A percentile compares a stretch with the other conserved stretches of the same genome.
phyloP scores from a whole-genome alignment of 345 rosid genomes.

The Euphorbia tirucalli region DNA sequence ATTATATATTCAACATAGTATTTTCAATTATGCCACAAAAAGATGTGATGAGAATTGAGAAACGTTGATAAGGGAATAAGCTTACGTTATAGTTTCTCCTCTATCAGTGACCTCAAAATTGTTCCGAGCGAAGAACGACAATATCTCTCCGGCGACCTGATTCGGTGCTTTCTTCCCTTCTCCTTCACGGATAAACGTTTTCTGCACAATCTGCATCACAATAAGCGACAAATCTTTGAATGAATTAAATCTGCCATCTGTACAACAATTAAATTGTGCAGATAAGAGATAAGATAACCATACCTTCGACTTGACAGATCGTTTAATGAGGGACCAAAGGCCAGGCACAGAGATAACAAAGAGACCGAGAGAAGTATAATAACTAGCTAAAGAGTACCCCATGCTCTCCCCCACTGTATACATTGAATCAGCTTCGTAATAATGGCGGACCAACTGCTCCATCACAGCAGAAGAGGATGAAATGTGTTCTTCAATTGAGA shows the following conservation, averaged over 20 bases:
- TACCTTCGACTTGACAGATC: constrained; percentile 96
- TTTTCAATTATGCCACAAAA: too few species aligned
- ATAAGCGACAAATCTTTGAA: not conserved
- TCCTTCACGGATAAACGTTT: constrained; percentile 60
- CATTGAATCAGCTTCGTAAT: constrained; percentile 21
- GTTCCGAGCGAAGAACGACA: constrained; percentile 83
- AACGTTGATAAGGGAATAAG: not conserved
- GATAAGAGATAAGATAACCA: too few species aligned
- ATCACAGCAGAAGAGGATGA: constrained; percentile 15
- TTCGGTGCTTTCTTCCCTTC: constrained; percentile 57
- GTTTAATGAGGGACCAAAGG: constrained; percentile 97
- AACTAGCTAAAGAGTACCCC: constrained; percentile 87
- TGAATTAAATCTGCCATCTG: not conserved
- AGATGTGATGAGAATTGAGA: too few species aligned
- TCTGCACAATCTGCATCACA: constrained; percentile 69
- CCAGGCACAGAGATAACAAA: constrained; percentile 95
- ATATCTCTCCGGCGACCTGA: constrained; percentile 80
- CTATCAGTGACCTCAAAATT: constrained; percentile 71
- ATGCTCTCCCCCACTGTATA: constrained; percentile 49
- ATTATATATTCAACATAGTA: too few species aligned
- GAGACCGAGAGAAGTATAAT: constrained; percentile 86
- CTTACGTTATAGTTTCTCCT: constrained; percentile 95
- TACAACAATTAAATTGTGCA: not conserved
- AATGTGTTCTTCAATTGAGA: constrained; percentile 35
- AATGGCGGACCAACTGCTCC: not conserved